phyloP scores from a whole-genome alignment of 495 filamentous ascomycete species.

The Massariosphaeria phaeospora region DNA sequence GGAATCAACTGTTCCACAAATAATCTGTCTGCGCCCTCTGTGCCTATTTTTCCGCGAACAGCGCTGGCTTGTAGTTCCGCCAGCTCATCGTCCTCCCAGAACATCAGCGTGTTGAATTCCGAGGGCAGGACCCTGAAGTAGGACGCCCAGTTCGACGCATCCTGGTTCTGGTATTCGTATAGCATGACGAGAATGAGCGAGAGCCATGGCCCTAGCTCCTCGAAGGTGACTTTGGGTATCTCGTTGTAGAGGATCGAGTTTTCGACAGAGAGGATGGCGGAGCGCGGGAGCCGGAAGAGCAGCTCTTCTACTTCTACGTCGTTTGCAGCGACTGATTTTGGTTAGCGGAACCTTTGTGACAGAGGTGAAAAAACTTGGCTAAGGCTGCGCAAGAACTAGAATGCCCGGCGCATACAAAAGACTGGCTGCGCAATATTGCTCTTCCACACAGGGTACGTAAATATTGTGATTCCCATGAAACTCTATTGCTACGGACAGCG shows the following conservation, averaged over 20 bases:
- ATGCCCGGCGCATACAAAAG: too few species aligned
- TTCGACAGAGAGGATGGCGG: constrained; percentile 47
- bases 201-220: constrained; percentile 48
- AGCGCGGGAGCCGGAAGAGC: constrained; percentile 59
- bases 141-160: constrained; percentile 63
- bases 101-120: constrained; percentile 85
- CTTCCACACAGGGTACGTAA: too few species aligned
- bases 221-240: constrained; percentile 22
- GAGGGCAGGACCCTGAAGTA: constrained; percentile 78
- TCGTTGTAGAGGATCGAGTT: constrained; percentile 35
- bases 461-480: too few species aligned
- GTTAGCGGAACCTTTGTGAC: background rate
- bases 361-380: too few species aligned
- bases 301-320: constrained; percentile 59
- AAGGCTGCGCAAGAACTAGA: background rate
- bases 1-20: constrained; percentile 62
- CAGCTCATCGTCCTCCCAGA: constrained; percentile 73
- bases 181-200: constrained; percentile 75
- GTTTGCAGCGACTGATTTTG: constrained; percentile 49
- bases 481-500: too few species aligned
- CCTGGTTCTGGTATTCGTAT: constrained; percentile 62
- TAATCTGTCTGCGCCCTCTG: constrained; percentile 61
- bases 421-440: too few species aligned
- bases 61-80: constrained; percentile 70
- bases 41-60: constrained; percentile 73